Evolutionary conservation across 2,329 filamentous ascomycete species (phyloP).

Genomic region (Pseudogymnoascus pannorum): DNA sequence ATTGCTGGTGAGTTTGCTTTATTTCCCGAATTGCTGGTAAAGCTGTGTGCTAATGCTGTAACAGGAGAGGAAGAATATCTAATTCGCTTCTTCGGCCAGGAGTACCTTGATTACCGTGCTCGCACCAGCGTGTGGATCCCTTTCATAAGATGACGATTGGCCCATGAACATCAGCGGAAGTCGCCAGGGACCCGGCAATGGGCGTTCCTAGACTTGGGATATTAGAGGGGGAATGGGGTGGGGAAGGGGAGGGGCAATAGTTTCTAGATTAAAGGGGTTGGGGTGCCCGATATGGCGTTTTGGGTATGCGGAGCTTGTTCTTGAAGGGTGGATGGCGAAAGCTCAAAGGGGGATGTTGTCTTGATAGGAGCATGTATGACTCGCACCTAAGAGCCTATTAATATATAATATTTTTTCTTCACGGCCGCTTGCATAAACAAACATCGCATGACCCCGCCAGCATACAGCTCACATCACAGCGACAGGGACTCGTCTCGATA

Average conservation of each 20-base stretch:
- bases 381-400: not conserved
- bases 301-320: not conserved
- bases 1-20: conserved; percentile 51
- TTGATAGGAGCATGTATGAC: not conserved
- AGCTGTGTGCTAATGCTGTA: conserved; percentile 12
- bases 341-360: not conserved
- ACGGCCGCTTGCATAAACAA: not conserved
- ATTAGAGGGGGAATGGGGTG: not conserved
- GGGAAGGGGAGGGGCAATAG: too few relatives aligned
- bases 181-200: not conserved
- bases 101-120: conserved; percentile 68
- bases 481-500: not conserved
- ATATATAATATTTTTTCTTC: not conserved
- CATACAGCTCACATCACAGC: not conserved
- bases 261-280: not conserved
- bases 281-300: not conserved
- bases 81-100: conserved; percentile 72
- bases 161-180: not conserved
- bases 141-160: conserved; percentile 43
- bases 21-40: too few relatives aligned
- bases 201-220: not conserved
- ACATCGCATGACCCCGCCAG: not conserved
- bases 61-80: conserved; percentile 71
- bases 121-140: conserved; percentile 74
- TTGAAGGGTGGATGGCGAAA: not conserved